These are phyloP conservation scores for Avicennia marina DNA, from an alignment of 257 asterid genomes.

Conservation along the genomic window DNA sequence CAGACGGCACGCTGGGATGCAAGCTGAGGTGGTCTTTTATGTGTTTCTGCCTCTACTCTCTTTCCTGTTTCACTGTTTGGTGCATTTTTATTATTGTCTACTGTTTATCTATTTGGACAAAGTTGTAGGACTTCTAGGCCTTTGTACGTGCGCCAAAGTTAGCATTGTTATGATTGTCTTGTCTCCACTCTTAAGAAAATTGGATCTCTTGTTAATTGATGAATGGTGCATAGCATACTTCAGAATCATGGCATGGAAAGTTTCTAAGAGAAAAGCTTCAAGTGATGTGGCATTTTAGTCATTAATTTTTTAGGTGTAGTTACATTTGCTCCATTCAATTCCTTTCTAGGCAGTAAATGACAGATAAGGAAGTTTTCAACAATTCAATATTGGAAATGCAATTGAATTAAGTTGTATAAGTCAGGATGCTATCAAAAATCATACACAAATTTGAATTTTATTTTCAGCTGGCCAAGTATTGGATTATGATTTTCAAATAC, in stretches of 20 bases:
- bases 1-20: slow-evolving; percentile 90
- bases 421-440: no score
- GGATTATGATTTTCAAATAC: not conserved
- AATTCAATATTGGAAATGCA: not conserved
- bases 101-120: not conserved
- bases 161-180: not conserved
- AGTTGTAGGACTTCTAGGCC: not conserved
- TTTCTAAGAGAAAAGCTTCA: not conserved
- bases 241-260: not conserved
- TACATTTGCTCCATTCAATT: not conserved
- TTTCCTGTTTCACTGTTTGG: not conserved
- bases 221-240: not conserved
- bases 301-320: not conserved
- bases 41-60: not conserved
- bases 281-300: not conserved
- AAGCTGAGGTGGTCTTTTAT: slow-evolving; percentile 56
- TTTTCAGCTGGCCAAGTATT: not conserved
- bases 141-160: not conserved
- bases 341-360: not conserved
- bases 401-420: no score
- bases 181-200: not conserved
- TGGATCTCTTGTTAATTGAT: slow-evolving; percentile 5
- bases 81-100: not conserved
- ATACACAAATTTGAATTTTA: no score
- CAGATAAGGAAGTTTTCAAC: not conserved